Conservation (phyloP, 257 asterid genomes). For the Nicotiana paniculata region DNA sequence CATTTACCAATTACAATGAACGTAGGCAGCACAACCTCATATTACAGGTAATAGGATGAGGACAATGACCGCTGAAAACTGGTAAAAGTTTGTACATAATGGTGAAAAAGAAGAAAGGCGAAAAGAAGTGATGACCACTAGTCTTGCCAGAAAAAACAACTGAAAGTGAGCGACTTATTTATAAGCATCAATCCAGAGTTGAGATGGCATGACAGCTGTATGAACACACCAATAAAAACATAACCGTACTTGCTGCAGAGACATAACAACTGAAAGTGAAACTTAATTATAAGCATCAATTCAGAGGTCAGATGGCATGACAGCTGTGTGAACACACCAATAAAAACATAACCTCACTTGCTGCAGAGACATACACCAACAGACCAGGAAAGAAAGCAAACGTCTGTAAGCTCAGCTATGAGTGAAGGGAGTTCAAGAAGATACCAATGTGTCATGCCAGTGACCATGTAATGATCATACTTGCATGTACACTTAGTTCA, state of each 20-base stretch:
- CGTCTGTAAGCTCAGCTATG: background rate
- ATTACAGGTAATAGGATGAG: background rate
- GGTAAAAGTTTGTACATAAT: background rate
- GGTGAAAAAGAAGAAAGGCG: background rate
- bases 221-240: background rate
- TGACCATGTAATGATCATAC: background rate
- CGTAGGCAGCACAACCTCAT: background rate
- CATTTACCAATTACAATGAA: background rate
- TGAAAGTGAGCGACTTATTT: background rate
- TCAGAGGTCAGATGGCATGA: background rate
- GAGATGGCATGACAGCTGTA: background rate
- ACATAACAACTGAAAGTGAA: too few relatives aligned
- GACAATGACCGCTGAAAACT: background rate
- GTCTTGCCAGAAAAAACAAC: background rate
- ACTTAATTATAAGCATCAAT: too few relatives aligned
- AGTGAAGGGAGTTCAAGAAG: background rate
- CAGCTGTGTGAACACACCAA: background rate
- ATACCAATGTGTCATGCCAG: background rate
- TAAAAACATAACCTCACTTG: background rate
- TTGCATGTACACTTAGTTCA: background rate
- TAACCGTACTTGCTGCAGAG: background rate
- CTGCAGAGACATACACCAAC: background rate
- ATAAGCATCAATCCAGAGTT: background rate
- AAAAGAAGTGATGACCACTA: background rate
- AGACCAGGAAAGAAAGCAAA: background rate